Percentiles rank a stretch among this genome's conserved stretches.
Evolutionary conservation across 1,284 basidiomycete species (phyloP).

Genomic region (Tilletia indica): DNA sequence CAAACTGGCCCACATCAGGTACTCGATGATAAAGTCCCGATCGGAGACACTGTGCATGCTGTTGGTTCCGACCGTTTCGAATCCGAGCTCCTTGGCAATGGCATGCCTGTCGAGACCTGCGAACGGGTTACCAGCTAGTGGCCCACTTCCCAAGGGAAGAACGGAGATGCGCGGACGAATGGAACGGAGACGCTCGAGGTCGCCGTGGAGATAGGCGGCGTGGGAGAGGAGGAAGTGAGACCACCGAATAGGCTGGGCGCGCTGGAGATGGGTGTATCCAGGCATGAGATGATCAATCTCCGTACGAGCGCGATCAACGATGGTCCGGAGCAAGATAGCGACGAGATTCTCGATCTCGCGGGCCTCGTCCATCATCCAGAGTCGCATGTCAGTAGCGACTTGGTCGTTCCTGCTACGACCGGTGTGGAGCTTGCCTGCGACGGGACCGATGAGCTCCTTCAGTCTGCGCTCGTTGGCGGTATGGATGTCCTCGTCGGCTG

Average conservation of each 20-base stretch:
- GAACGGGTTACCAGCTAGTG: constrained; percentile 95
- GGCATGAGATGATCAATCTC: constrained; percentile 89
- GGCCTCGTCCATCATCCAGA: constrained; percentile 87
- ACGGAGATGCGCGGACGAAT: constrained; percentile 73
- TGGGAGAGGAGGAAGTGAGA: constrained; percentile 93
- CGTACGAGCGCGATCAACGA: constrained; percentile 84
- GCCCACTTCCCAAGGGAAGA: constrained; percentile 87
- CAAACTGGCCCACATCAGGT: constrained; percentile 91
- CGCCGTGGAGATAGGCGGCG: constrained; percentile 83
- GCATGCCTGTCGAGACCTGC: constrained; percentile 50
- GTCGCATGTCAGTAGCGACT: constrained; percentile 93
- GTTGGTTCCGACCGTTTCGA: constrained; percentile 53
- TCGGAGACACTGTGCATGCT: constrained; percentile 75
- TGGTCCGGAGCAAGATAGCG: constrained; percentile 76
- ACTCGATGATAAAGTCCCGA: constrained; percentile 94
- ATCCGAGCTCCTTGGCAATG: constrained; percentile 52
- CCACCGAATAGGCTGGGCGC: constrained; percentile 97
- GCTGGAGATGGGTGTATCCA: constrained; percentile 81
- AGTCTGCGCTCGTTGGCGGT: constrained; percentile 97
- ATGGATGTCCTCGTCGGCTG: constrained; percentile 96
- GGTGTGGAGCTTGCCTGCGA: constrained; percentile 67
- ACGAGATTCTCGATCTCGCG: constrained; percentile 70
- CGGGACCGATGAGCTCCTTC: constrained; percentile 80
- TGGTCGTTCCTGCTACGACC: constrained; percentile 96
- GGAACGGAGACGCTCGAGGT: constrained; percentile 81